A percentile compares a stretch with the other conserved stretches of the same genome.
Conservation (phyloP, 306 rosid genomes). For the Acacia melanoxylon region DNA sequence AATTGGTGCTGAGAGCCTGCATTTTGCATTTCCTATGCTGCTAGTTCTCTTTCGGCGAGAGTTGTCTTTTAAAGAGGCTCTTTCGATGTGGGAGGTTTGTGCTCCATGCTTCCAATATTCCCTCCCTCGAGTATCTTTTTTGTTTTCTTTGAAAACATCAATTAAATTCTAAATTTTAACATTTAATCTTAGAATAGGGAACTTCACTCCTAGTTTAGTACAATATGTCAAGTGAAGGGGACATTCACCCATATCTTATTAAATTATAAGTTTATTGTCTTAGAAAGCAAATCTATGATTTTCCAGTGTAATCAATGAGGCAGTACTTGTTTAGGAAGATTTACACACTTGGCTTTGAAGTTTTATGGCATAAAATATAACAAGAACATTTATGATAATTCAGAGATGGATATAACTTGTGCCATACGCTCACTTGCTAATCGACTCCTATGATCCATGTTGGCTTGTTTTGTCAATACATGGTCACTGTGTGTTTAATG, state of each 20-base stretch:
- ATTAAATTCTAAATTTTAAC: background rate
- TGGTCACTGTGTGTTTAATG: constrained; percentile 31
- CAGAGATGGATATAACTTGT: constrained; percentile 1
- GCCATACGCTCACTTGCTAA: background rate
- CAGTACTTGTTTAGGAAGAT: background rate
- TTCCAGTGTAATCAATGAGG: constrained; percentile 11
- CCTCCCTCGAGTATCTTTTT: background rate
- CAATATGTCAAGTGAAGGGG: constrained; percentile 11
- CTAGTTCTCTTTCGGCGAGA: constrained; percentile 95
- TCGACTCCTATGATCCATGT: constrained; percentile 6
- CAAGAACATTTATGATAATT: constrained; percentile 8
- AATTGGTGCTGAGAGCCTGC: constrained; percentile 96
- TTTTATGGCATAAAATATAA: background rate
- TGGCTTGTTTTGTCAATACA: constrained; percentile 11
- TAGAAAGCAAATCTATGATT: constrained; percentile 2
- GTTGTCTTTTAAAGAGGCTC: constrained; percentile 82
- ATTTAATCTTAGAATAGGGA: constrained; percentile 14
- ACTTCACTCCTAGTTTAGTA: constrained; percentile 18
- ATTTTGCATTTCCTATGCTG: constrained; percentile 95
- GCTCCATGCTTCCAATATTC: background rate
- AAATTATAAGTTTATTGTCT: constrained; percentile 26
- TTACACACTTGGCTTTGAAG: constrained; percentile 12
- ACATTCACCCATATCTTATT: constrained; percentile 12
- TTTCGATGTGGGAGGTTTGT: constrained; percentile 98
- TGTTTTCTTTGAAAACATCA: background rate